Conservation (phyloP, 108 stramenopile species). For the Nitzschia putrida region DNA sequence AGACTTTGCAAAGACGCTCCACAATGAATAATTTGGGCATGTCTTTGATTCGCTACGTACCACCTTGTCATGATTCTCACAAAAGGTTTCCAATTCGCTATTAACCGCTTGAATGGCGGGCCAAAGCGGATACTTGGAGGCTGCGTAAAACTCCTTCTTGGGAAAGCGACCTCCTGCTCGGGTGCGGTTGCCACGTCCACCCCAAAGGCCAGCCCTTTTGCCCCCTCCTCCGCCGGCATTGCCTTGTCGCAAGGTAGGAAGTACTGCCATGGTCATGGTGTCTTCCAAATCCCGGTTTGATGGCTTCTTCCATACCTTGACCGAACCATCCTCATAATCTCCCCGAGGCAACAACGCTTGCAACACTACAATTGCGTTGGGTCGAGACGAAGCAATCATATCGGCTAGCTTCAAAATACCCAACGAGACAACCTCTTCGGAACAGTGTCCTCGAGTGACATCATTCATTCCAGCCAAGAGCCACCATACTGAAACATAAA, state of each 20-base stretch:
- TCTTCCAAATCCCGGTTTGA: too few species aligned
- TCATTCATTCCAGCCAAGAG: conserved; percentile 68
- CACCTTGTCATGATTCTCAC: conserved; percentile 32
- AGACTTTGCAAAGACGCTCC: too few species aligned
- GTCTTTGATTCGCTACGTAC: conserved; percentile 8
- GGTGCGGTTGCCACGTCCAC: neutral
- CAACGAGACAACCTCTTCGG: conserved; percentile 65
- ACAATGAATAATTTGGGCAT: too few species aligned
- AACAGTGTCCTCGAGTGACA: conserved; percentile 56
- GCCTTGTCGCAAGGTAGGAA: too few species aligned
- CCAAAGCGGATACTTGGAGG: conserved; percentile 32
- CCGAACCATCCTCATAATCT: conserved; percentile 4
- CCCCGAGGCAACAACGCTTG: conserved; percentile 58
- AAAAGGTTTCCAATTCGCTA: conserved; percentile 32
- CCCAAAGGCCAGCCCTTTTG: too few species aligned
- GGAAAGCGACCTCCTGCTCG: neutral
- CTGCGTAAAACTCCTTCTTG: conserved; percentile 9
- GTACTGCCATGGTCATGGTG: too few species aligned
- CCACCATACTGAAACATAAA: conserved; percentile 36
- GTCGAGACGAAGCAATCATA: conserved; percentile 45
- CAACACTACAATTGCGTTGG: conserved; percentile 59
- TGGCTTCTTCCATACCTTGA: neutral
- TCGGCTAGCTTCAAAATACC: conserved; percentile 69
- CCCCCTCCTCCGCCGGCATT: too few species aligned
- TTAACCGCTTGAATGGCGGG: conserved; percentile 41